phyloP scores from a whole-genome alignment of 768 basidiomycete species.

The Erythrobasidium yunnanense region DNA sequence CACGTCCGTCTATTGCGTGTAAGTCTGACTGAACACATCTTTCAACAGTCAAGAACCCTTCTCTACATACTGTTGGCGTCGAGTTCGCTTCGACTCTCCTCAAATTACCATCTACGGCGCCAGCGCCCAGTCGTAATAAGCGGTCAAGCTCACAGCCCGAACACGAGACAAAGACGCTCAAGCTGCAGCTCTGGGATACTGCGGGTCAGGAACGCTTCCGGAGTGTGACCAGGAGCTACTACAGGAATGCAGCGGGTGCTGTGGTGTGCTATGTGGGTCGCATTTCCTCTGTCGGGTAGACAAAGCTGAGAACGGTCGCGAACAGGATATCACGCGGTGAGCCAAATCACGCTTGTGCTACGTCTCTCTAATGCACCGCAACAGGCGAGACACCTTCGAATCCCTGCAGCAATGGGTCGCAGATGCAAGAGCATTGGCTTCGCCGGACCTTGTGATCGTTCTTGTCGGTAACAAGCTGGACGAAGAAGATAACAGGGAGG shows the following conservation, averaged over 20 bases:
- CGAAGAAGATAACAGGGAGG: conserved; percentile 72
- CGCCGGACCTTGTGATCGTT: conserved; percentile 66
- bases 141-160: background rate
- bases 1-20: background rate
- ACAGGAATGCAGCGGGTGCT: conserved; percentile 48
- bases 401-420: conserved; percentile 80
- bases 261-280: conserved; percentile 33
- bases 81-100: conserved; percentile 93
- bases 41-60: conserved; percentile 28
- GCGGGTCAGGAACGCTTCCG: conserved; percentile 99
- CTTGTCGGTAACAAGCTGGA: conserved; percentile 67
- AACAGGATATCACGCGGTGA: conserved; percentile 45
- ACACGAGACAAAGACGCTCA: conserved; percentile 42
- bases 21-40: background rate
- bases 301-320: conserved; percentile 51
- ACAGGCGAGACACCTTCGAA: conserved; percentile 64
- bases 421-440: conserved; percentile 83
- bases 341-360: too few species aligned
- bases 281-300: conserved; percentile 58
- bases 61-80: conserved; percentile 87
- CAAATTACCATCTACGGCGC: conserved; percentile 50
- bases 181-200: conserved; percentile 98
- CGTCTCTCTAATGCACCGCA: too few species aligned
- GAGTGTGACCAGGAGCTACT: conserved; percentile 96
- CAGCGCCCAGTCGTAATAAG: background rate